Evolutionary conservation across 495 filamentous ascomycete species (phyloP).

Genomic region (Penicillium canescens): DNA sequence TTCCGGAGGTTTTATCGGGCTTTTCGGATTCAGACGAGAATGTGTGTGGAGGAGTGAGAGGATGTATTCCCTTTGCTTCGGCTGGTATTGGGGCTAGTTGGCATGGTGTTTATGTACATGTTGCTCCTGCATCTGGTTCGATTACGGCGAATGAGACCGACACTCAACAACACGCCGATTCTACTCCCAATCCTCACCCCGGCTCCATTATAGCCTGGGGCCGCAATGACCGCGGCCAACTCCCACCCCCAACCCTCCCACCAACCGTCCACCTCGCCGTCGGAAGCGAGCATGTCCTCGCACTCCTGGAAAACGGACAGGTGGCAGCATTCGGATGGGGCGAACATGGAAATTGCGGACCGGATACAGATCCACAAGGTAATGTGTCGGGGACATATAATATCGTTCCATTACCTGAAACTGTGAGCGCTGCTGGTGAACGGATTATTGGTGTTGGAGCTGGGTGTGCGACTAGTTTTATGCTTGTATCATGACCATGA

Average conservation of each 20-base stretch:
- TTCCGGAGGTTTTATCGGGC: conserved; percentile 19
- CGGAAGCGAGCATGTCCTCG: conserved; percentile 86
- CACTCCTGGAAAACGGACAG: conserved; percentile 56
- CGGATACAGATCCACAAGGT: conserved; percentile 56
- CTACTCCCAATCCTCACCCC: not conserved
- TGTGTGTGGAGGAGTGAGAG: not conserved
- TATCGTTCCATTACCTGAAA: conserved; percentile 51
- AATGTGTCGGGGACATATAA: conserved; percentile 67
- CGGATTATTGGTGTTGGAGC: conserved; percentile 63
- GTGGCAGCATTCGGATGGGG: conserved; percentile 91
- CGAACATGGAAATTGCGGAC: conserved; percentile 95
- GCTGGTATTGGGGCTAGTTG: conserved; percentile 66
- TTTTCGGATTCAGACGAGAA: conserved; percentile 24
- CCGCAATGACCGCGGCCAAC: conserved; percentile 78
- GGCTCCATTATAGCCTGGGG: conserved; percentile 55
- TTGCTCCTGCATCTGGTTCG: not conserved
- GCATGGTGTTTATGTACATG: conserved; percentile 73
- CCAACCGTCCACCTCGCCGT: conserved; percentile 59
- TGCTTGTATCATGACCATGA: conserved; percentile 47
- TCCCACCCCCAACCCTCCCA: conserved; percentile 61
- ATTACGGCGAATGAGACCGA: too few species aligned
- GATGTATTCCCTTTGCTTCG: conserved; percentile 4
- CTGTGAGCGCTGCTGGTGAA: conserved; percentile 12
- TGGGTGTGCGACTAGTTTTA: conserved; percentile 89
- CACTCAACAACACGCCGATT: too few species aligned